A percentile compares a stretch with the other conserved stretches of the same genome.
Evolutionary conservation across 2,329 filamentous ascomycete species (phyloP).

Genomic region (Trichoderma sp.): DNA sequence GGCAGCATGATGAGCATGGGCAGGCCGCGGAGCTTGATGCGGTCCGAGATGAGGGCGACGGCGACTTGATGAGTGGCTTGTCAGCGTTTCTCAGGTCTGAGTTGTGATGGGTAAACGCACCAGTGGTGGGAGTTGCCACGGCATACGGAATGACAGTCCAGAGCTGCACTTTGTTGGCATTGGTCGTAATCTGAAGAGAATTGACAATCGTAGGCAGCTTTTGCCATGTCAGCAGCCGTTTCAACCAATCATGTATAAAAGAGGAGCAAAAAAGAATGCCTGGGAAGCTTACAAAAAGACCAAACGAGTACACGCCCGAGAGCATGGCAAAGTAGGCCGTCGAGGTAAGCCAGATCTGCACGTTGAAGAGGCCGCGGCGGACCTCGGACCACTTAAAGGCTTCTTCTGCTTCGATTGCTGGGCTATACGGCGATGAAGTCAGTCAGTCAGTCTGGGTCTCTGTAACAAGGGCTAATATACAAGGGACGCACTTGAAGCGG

Average conservation of each 20-base stretch:
- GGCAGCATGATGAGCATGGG: constrained; percentile 65
- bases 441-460: background rate
- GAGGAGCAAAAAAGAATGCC: background rate
- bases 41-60: constrained; percentile 61
- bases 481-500: constrained; percentile 35
- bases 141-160: constrained; percentile 67
- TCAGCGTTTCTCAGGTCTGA: background rate
- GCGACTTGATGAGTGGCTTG: constrained; percentile 41
- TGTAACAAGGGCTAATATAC: background rate
- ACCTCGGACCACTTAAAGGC: constrained; percentile 64
- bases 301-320: constrained; percentile 63
- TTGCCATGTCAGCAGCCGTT: background rate
- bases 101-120: constrained; percentile 35
- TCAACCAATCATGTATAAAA: background rate
- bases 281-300: constrained; percentile 55
- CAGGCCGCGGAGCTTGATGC: constrained; percentile 58
- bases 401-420: constrained; percentile 43
- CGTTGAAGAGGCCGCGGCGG: constrained; percentile 58
- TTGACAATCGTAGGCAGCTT: constrained; percentile 66
- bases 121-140: constrained; percentile 57
- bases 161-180: constrained; percentile 59
- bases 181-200: constrained; percentile 54
- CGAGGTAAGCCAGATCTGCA: constrained; percentile 65
- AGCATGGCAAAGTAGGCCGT: constrained; percentile 62
- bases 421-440: constrained; percentile 14